phyloP scores from a whole-genome alignment of 768 basidiomycete genomes.

The Termitomyces titanicus region DNA sequence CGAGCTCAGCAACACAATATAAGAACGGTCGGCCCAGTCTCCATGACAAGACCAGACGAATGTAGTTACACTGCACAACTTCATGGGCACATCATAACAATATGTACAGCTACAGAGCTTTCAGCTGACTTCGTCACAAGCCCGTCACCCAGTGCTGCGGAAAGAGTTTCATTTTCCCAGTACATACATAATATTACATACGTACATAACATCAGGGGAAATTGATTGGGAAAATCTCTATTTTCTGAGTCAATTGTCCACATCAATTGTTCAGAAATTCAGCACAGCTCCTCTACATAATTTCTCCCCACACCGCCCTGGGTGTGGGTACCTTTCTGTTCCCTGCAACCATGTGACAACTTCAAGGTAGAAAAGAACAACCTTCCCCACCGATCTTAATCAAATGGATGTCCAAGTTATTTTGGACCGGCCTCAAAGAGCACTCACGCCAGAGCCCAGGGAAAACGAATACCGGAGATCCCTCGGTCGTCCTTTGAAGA shows the following conservation, averaged over 20 bases:
- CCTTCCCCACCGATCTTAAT: background rate
- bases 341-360: background rate
- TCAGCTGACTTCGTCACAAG: no score
- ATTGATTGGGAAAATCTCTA: no score
- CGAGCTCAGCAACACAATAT: no score
- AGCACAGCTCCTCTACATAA: background rate
- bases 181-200: no score
- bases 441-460: background rate
- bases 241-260: background rate
- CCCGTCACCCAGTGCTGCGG: no score
- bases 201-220: no score
- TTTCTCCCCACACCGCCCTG: background rate
- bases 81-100: no score
- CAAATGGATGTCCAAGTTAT: background rate
- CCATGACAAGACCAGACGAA: no score
- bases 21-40: no score
- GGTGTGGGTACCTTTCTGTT: background rate
- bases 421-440: background rate
- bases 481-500: constrained; percentile 19
- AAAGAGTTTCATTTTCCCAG: no score
- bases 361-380: background rate
- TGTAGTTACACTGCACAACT: no score
- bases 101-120: no score
- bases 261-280: background rate
- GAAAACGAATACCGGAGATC: background rate